phyloP scores from a whole-genome alignment of 2,329 filamentous ascomycete species.

The Capronia epimyces region DNA sequence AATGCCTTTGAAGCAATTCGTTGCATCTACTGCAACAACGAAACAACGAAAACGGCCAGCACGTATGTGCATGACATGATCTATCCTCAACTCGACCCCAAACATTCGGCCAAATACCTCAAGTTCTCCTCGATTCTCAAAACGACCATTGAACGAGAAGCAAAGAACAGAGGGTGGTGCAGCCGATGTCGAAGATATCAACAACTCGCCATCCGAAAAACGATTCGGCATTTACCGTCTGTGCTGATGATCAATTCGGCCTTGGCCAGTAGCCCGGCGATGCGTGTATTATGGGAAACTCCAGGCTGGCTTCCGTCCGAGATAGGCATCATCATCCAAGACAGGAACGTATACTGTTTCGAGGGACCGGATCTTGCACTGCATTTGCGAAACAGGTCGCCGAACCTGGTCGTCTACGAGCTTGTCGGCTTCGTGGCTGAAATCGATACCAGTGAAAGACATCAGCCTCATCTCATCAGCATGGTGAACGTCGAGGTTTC shows the following conservation, averaged over 20 bases:
- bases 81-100: conserved; percentile 53
- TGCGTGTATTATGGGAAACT: conserved; percentile 71
- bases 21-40: conserved; percentile 81
- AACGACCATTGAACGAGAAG: conserved; percentile 81
- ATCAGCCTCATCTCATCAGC: conserved; percentile 85
- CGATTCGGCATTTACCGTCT: conserved; percentile 71
- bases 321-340: conserved; percentile 84
- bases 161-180: conserved; percentile 88
- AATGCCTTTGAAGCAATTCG: conserved; percentile 55
- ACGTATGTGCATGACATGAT: conserved; percentile 80
- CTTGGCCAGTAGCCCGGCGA: conserved; percentile 66
- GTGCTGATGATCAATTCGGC: conserved; percentile 85
- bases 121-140: conserved; percentile 89
- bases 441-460: conserved; percentile 76
- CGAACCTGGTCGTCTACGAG: conserved; percentile 83
- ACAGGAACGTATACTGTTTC: conserved; percentile 90
- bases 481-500: conserved; percentile 70
- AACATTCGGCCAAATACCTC: conserved; percentile 48
- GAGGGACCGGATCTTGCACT: conserved; percentile 83
- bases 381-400: conserved; percentile 71
- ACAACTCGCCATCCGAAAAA: conserved; percentile 76
- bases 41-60: conserved; percentile 72
- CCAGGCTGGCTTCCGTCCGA: conserved; percentile 90
- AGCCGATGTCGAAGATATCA: conserved; percentile 86
- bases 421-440: conserved; percentile 84